A percentile compares a stretch with the other conserved stretches of the same genome.
Evolutionary conservation across 1,284 basidiomycete genomes (phyloP).

Genomic region (Hypsizygus ulmarius): DNA sequence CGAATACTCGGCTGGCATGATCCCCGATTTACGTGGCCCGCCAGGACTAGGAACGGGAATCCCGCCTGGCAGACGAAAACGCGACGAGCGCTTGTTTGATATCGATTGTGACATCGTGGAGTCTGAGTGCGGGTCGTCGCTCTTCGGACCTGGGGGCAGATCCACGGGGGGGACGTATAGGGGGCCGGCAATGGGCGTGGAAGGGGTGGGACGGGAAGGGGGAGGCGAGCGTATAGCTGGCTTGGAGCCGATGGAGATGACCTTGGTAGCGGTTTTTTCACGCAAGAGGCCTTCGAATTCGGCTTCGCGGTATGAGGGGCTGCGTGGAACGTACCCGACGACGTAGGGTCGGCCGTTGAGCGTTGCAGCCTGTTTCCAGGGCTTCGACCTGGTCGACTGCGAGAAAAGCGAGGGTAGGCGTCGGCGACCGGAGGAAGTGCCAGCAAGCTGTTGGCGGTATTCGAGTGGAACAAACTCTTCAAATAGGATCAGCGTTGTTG

Average conservation of each 20-base stretch:
- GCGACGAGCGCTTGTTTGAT: conserved; percentile 37
- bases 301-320: conserved; percentile 60
- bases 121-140: conserved; percentile 35
- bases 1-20: conserved; percentile 64
- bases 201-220: background rate
- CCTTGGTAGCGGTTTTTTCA: conserved; percentile 55
- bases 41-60: conserved; percentile 52
- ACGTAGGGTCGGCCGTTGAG: conserved; percentile 75
- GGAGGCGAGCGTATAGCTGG: conserved; percentile 15
- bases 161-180: conserved; percentile 18
- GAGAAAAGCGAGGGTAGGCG: conserved; percentile 52
- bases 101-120: conserved; percentile 29
- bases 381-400: conserved; percentile 37
- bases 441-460: conserved; percentile 74
- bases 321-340: conserved; percentile 63
- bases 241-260: conserved; percentile 47
- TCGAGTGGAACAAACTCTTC: conserved; percentile 88
- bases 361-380: conserved; percentile 76
- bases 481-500: conserved; percentile 67
- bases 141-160: conserved; percentile 24
- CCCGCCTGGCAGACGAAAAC: conserved; percentile 54
- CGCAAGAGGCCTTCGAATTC: conserved; percentile 80
- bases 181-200: conserved; percentile 13
- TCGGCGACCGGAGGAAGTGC: conserved; percentile 39
- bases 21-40: conserved; percentile 42